Conservation (phyloP, 225 moss, liverwort and hornwort genomes). For the Thuidium tamariscinum region DNA sequence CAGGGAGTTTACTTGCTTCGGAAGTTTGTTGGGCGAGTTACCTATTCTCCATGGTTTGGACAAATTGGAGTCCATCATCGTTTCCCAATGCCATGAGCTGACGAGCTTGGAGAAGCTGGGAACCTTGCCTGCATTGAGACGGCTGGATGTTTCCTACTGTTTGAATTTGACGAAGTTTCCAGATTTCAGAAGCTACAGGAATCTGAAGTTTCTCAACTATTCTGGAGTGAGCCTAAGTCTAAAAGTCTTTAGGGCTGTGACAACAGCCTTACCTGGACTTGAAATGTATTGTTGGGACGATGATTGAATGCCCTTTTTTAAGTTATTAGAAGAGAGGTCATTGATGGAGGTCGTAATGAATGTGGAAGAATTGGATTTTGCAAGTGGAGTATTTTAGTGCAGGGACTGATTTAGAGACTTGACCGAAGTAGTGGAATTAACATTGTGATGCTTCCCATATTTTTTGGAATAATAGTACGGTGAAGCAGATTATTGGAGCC, state of each 20-base stretch:
- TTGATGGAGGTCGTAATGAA: not conserved
- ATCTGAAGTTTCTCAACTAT: not conserved
- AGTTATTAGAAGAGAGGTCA: not conserved
- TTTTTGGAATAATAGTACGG: too few relatives aligned
- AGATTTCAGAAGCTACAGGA: not conserved
- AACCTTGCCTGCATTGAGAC: not conserved
- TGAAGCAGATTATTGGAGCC: too few relatives aligned
- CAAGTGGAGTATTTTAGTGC: too few relatives aligned
- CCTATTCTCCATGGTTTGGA: not conserved
- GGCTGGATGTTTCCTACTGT: not conserved
- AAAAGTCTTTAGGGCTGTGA: not conserved
- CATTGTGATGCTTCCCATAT: too few relatives aligned
- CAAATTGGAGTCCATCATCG: not conserved
- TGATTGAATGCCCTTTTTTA: accelerated
- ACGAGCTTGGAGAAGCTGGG: not conserved
- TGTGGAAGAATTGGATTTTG: too few relatives aligned
- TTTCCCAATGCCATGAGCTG: not conserved
- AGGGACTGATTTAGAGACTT: too few relatives aligned
- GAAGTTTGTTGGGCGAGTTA: not conserved
- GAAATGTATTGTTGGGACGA: not conserved
- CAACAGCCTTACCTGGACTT: not conserved
- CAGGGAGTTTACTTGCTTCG: not conserved
- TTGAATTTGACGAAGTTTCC: not conserved
- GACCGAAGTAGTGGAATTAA: too few relatives aligned
- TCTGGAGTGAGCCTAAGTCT: not conserved